phyloP scores from a whole-genome alignment of 139 green algal genomes.

The Chlorella sp. region DNA sequence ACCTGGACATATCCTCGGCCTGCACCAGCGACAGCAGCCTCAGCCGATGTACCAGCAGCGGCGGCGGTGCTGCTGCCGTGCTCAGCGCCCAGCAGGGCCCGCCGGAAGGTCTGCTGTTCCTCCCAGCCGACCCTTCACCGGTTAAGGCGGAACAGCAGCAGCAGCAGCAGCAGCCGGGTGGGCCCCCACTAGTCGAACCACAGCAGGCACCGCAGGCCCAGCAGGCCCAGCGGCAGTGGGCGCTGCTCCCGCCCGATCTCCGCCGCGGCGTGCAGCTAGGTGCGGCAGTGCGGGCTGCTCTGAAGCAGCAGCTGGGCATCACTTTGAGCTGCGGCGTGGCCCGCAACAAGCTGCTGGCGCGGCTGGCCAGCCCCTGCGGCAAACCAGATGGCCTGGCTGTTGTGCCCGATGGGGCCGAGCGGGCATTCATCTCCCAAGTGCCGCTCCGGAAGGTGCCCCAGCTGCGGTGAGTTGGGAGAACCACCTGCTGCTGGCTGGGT shows the following conservation, averaged over 20 bases:
- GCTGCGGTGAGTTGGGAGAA: not conserved
- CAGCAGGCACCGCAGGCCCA: not conserved
- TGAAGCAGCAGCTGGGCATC: conserved; percentile 40
- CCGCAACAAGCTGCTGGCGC: conserved; percentile 60
- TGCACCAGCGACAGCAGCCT: not conserved
- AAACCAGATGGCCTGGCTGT: conserved; percentile 65
- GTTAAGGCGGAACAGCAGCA: too few species aligned
- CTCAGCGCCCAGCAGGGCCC: not conserved
- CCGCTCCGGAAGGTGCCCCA: conserved; percentile 48
- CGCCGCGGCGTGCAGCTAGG: conserved; percentile 46
- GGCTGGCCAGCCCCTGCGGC: conserved; percentile 56
- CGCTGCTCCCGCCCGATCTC: conserved; percentile 40
- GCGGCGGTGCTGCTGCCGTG: too few species aligned
- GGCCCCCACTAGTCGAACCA: not conserved
- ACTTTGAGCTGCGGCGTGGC: conserved; percentile 62
- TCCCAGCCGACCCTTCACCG: not conserved
- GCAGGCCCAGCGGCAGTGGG: conserved; percentile 34
- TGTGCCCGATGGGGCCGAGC: conserved; percentile 29
- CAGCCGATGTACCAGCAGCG: too few species aligned
- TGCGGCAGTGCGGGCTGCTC: conserved; percentile 7
- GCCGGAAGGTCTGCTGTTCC: not conserved
- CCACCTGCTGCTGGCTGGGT: not conserved
- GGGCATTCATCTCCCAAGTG: conserved; percentile 43
- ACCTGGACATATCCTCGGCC: conserved; percentile 51
- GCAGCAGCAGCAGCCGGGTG: not conserved